phyloP scores from a whole-genome alignment of 1,284 basidiomycete genomes.

The Trametes versicolor region DNA sequence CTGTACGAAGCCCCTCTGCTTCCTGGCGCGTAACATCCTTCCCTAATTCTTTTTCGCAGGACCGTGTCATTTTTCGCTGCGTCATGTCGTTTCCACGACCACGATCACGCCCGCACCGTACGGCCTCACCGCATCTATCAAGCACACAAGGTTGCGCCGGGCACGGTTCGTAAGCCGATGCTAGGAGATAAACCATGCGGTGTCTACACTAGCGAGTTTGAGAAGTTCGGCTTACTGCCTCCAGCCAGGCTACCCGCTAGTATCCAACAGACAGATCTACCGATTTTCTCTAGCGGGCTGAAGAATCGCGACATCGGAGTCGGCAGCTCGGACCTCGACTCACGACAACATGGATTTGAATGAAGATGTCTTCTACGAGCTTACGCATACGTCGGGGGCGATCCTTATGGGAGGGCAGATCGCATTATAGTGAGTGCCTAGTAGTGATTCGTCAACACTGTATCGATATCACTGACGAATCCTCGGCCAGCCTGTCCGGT shows the following conservation, averaged over 20 bases:
- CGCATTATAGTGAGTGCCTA: slow-evolving; percentile 22
- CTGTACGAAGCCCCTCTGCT: background rate
- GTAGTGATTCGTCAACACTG: too few relatives aligned
- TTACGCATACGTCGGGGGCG: slow-evolving; percentile 13
- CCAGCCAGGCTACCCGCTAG: background rate
- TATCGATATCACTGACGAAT: background rate
- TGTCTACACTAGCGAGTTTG: background rate
- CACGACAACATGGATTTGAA: background rate
- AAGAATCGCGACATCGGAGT: background rate
- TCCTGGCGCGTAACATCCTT: background rate
- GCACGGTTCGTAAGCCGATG: background rate
- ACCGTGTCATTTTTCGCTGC: background rate
- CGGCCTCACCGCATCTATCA: background rate
- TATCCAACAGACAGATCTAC: background rate
- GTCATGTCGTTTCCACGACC: background rate
- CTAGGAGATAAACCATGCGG: background rate
- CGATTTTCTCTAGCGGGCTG: background rate
- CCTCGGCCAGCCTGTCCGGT: slow-evolving; percentile 13
- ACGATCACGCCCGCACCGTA: background rate
- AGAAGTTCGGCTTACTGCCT: background rate
- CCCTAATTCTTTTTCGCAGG: background rate
- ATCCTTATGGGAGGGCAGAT: slow-evolving; percentile 22
- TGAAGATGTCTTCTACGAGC: background rate
- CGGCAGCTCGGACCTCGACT: background rate
- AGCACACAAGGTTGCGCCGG: background rate